Base-by-base conservation (phyloP, 768 basidiomycete species). In the Mycena chlorophos region DNA sequence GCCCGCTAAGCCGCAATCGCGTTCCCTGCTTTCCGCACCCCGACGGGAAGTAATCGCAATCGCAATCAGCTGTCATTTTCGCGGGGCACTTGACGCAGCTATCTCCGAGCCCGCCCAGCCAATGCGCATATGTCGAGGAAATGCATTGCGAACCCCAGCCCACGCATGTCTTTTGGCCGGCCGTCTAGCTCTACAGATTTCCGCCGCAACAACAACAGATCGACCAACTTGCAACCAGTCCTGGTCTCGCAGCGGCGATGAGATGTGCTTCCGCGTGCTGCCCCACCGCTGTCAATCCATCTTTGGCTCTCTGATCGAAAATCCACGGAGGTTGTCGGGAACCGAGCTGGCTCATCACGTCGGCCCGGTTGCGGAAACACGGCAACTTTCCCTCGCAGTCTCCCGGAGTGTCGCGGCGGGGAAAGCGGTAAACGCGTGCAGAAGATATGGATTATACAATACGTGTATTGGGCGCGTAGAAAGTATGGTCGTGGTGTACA, bases 401-500 rank as follows among this genome's bases (percentile, higher is more conserved):
- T 16, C 50, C 34, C 34, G n/a, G 12, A n/a, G 34, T 37, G 12
- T 10, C 34, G 34, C 34, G 34, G n/a, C 34, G 34, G 34, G 12
- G 34, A n/a, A 37, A n/a, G 34, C n/a, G 10, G 34, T 37, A 37
- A 37, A 10, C 34, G 34, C 10, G 34, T 10, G 34, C 12, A 37
- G 12, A n/a, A n/a, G n/a, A 49, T 29, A 12, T 13, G 25, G 23
- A 43, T 40, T 27, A 19, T 29, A n/a, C 38, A 60, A 60, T 55
- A 37, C 56, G 56, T 62, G 60, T 61, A 57, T 62, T 55, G 29
- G 8, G 28, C 22, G 40, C 19, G 34, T 39, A 54, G 56, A 38
- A 55, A 57, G 43, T 51, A 61, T 61, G 50, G 52, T 38, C 57
- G 53, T 43, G 39, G 50, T 60, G 52, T 51, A 60, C 23, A 22